Base-by-base conservation (phyloP, 2,329 filamentous ascomycete genomes). In the Hypoxylon sp. region DNA sequence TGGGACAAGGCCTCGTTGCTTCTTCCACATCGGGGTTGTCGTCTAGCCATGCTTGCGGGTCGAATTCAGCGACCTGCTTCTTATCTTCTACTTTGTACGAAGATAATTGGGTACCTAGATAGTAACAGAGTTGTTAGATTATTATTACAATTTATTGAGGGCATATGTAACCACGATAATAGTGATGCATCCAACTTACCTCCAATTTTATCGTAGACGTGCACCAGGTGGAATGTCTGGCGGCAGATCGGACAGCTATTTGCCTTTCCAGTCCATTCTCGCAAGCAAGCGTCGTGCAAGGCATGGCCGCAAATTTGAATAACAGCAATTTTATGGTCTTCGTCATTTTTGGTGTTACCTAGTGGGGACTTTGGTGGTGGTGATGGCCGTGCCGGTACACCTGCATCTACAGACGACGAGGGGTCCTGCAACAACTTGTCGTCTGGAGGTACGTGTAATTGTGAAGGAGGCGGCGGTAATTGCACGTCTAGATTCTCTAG, bases 191-290 rank as follows among this genome's bases (percentile, higher is more conserved):
- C 9, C 49, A 63, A 84, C 88, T 82, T 87, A 96, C 93, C 93
- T 85, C 93, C 92, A 75, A 94, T 82, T 73, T 86, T 89, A 76
- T 92, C 89, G 79, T 91, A 91, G 68, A 99, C 90, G 78, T 96
- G 90, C 72, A 99, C 94, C 74, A 91, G 83, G 80, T 98, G 95
- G 83, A 99, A 98, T 70, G 87, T 89, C 75, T 93, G 92, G 73
- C 96, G 92, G 82, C 96, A 99, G 80, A 99, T 97, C 49, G 96
- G 96, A 80, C 96, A 99, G 78, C 94, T 98, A 81, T 98, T 99
- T 70, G 96, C 95, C 79, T 97, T 92, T 81, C 97, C 93, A 49
- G 95, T 93, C 96, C 96, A 99, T 73, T 94, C 93, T 74, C 92
- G 91, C 73, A 99, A 86, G 80, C 96, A 99, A 57, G 91, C 90